These are phyloP conservation scores for Eucalyptus tenuipes DNA, from an alignment of 345 rosid genomes.

Conservation along the genomic window DNA sequence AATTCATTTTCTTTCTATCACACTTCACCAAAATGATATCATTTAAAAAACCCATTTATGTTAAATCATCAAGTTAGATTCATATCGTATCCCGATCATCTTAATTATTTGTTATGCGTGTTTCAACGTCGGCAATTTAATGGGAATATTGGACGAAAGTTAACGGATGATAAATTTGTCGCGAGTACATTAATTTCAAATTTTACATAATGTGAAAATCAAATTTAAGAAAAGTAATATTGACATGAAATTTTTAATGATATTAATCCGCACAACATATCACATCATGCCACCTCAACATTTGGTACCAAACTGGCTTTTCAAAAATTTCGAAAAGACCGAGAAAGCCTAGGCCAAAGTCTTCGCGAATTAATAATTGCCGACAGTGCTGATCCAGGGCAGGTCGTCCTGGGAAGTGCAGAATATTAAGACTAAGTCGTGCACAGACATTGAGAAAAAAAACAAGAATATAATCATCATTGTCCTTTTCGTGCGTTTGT, in stretches of 20 bases:
- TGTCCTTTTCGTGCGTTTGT: background rate
- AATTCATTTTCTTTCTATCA: background rate
- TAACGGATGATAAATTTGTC: background rate
- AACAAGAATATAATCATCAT: background rate
- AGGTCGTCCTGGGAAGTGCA: no score
- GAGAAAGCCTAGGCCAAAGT: background rate
- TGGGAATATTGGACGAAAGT: fast-evolving
- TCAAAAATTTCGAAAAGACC: background rate
- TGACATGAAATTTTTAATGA: background rate
- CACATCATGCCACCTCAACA: no score
- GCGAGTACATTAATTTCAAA: fast-evolving
- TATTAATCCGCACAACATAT: background rate
- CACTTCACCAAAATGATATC: background rate
- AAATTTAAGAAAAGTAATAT: background rate
- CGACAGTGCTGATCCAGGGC: background rate
- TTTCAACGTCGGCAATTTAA: background rate
- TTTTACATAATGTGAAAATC: background rate
- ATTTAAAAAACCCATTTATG: background rate
- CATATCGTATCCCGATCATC: fast-evolving
- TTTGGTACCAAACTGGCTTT: no score
- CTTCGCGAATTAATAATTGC: background rate
- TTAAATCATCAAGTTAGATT: background rate
- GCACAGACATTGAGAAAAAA: background rate
- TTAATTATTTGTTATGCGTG: fast-evolving
- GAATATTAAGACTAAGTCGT: no score